phyloP scores from a whole-genome alignment of 1,139 yeast genomes.

The Debaryomyces coudertii region DNA sequence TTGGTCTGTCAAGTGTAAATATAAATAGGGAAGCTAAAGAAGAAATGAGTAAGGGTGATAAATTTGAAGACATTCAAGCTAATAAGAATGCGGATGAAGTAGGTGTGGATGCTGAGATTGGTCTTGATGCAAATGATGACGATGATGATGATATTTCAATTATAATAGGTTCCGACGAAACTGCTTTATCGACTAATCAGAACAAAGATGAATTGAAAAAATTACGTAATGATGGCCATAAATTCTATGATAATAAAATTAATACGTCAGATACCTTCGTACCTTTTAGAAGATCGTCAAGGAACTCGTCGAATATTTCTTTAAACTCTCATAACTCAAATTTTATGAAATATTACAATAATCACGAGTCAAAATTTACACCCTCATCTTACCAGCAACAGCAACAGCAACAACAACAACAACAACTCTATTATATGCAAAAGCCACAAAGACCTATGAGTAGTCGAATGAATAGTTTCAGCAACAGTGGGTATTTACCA shows the following conservation, averaged over 20 bases:
- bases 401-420: slow-evolving; percentile 24
- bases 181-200: slow-evolving; percentile 26
- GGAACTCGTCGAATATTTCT: slow-evolving; percentile 31
- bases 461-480: slow-evolving; percentile 3
- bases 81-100: slow-evolving; percentile 19
- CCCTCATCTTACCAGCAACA: slow-evolving; percentile 20
- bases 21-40: slow-evolving; percentile 5
- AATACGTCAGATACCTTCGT: slow-evolving; percentile 26
- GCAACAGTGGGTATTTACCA: slow-evolving; percentile 8
- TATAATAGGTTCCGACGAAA: slow-evolving; percentile 44
- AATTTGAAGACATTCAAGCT: slow-evolving; percentile 20
- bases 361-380: slow-evolving; percentile 16
- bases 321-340: slow-evolving; percentile 20
- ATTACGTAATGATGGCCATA: slow-evolving; percentile 6
- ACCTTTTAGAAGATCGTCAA: slow-evolving; percentile 16
- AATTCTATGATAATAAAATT: slow-evolving; percentile 11
- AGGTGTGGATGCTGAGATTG: slow-evolving; percentile 30
- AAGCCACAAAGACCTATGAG: slow-evolving; percentile 5
- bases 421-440: slow-evolving; percentile 16
- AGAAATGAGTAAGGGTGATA: slow-evolving; percentile 14
- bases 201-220: slow-evolving; percentile 16
- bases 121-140: slow-evolving; percentile 37
- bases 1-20: slow-evolving; percentile 1
- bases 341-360: slow-evolving; percentile 18
- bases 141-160: slow-evolving; percentile 50